Evolutionary conservation across 2,329 filamentous ascomycete species (phyloP), one percentile per base, ranked within the genome.

Genomic region (Xylaria sp.): DNA sequence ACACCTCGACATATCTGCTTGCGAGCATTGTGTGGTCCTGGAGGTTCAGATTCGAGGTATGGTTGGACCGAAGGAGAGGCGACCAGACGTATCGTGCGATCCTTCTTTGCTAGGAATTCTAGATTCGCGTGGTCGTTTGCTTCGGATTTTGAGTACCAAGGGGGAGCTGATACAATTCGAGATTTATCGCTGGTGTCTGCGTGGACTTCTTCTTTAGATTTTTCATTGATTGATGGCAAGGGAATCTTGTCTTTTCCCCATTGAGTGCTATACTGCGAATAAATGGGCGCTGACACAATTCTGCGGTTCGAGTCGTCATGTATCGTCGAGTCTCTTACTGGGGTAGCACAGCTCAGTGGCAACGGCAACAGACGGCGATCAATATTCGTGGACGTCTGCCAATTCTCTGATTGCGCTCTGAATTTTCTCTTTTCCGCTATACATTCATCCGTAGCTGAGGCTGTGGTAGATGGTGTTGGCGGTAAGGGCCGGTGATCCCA

Each of bases 61-160:
- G 74, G 72, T 2, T 70, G 65, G 8, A 76, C 77, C 1, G 80
- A 80, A 3, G 85, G 84, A 2, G 86, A 86, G 66, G 84, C 79
- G n/a, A 89, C 87, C 5, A 89, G 77, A 6, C 86, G 84, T 73
- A 89, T 89, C 0, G 86, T 88, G 59, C 86, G 82, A 66, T 85
- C 83, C 2, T 82, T 82, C 39, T 79, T 81, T 58, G 82, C 80
- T 8, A 88, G 76, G 72, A 84, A 85, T 32, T 85, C 81, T 7
- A 87, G 74, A 13, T 80, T 81, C 15, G 74, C 78, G 50, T 78
- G 77, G n/a, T 82, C 81, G 52, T 76, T 72, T 52, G 69, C 68
- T 20, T 66, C 64, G 28, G 66, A 48, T 50, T 63, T 72, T 46
- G 67, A 65, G 64, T 66, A 44, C 52, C 73, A 48, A 58, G 68